phyloP scores from a whole-genome alignment of 805 yeast genomes.

The Pichia occidentalis region DNA sequence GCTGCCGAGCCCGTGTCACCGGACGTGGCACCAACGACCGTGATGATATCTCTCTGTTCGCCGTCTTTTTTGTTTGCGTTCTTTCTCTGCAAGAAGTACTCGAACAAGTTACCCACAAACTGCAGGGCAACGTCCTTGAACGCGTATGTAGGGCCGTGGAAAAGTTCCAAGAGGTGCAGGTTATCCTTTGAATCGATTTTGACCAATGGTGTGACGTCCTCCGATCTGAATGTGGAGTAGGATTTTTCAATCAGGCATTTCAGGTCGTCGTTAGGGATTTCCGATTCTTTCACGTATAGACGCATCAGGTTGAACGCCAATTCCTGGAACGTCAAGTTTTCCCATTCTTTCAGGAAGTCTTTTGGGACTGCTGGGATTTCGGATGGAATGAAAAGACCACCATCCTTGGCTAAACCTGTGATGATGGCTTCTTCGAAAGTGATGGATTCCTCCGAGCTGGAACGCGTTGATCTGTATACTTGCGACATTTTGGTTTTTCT shows the following conservation, averaged over 20 bases:
- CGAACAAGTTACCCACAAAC: constrained; percentile 95
- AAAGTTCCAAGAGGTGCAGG: constrained; percentile 78
- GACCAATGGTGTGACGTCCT: constrained; percentile 80
- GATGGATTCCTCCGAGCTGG: constrained; percentile 41
- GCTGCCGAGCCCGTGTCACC: constrained; percentile 99
- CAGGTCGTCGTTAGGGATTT: constrained; percentile 69
- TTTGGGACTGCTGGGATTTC: constrained; percentile 57
- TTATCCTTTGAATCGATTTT: constrained; percentile 41
- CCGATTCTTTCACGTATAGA: constrained; percentile 62
- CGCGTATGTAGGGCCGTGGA: constrained; percentile 99
- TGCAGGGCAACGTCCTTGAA: constrained; percentile 98
- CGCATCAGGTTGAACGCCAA: constrained; percentile 84
- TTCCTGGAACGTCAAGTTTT: constrained; percentile 69
- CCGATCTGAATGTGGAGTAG: constrained; percentile 84
- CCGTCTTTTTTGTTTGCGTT: constrained; percentile 45
- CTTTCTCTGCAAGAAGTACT: constrained; percentile 75
- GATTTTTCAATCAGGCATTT: constrained; percentile 57
- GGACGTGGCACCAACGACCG: constrained; percentile 98
- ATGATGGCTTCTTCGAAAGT: constrained; percentile 79
- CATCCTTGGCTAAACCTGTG: constrained; percentile 93
- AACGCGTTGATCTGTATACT: constrained; percentile 77
- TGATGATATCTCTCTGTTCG: constrained; percentile 66
- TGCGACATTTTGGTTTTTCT: constrained; percentile 38
- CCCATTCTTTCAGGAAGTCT: constrained; percentile 62
- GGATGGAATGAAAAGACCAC: constrained; percentile 90